Conservation (phyloP, 306 rosid species). For the Cucumis cinereus region DNA sequence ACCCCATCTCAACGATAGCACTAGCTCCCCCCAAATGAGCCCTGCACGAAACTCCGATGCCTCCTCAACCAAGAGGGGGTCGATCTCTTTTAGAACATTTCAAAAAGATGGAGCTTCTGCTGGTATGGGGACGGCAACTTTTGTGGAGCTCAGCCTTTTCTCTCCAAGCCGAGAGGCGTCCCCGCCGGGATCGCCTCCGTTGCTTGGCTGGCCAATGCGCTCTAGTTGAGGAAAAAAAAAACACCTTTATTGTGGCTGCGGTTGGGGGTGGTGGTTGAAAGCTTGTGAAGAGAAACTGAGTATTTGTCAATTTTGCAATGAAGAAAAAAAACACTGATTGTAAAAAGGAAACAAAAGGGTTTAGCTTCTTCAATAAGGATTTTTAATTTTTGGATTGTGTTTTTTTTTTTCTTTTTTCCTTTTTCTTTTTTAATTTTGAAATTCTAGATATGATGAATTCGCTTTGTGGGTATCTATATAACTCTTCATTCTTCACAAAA, state of each 20-base stretch:
- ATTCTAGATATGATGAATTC: not conserved
- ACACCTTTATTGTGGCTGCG: not conserved
- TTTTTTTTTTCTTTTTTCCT: not conserved
- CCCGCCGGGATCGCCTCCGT: conserved; percentile 81
- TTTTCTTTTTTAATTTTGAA: not conserved
- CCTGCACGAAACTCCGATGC: conserved; percentile 55
- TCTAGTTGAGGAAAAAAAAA: conserved; percentile 7
- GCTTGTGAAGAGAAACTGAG: conserved; percentile 27
- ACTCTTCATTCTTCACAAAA: not conserved
- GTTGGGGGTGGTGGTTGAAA: conserved; percentile 13
- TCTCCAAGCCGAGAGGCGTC: conserved; percentile 61
- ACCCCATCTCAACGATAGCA: conserved; percentile 39
- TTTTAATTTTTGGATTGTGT: conserved; percentile 36
- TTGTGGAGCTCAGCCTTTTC: conserved; percentile 85
- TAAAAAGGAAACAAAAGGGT: conserved; percentile 38
- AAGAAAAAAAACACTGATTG: conserved; percentile 50
- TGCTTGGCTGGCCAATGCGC: conserved; percentile 78
- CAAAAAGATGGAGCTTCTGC: conserved; percentile 57
- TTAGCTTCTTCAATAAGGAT: conserved; percentile 54
- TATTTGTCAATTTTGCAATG: conserved; percentile 70
- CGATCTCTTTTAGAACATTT: conserved; percentile 67
- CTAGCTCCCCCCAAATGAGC: conserved; percentile 31
- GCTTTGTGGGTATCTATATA: not conserved
- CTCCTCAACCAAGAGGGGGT: conserved; percentile 75
- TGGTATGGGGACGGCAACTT: conserved; percentile 33